Conservation (phyloP, 2,329 filamentous ascomycete species). For the Epichloe gansuensis region DNA sequence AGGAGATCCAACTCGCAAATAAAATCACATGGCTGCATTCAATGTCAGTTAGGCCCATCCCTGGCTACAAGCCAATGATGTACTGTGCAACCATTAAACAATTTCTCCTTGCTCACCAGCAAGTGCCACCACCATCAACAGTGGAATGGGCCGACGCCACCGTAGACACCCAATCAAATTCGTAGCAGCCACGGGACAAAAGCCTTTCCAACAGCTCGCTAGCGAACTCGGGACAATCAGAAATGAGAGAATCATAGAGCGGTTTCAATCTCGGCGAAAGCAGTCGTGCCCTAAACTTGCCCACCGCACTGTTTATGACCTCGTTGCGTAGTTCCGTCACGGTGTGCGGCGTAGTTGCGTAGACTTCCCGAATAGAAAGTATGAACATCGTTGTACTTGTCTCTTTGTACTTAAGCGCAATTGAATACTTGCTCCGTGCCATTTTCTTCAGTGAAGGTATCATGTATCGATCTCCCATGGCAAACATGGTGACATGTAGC, state of each 20-base stretch:
- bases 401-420: fast-evolving
- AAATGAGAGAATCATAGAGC: neutral
- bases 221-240: neutral
- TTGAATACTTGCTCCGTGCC: neutral
- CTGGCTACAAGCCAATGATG: too few relatives aligned
- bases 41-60: too few relatives aligned
- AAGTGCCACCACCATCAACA: too few relatives aligned
- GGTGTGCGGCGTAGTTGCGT: neutral
- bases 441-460: neutral
- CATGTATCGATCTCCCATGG: neutral
- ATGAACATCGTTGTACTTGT: fast-evolving
- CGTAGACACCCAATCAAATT: too few relatives aligned
- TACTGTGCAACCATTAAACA: too few relatives aligned
- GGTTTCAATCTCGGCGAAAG: neutral
- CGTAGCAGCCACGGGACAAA: too few relatives aligned
- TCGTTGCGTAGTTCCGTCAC: too few relatives aligned
- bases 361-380: neutral
- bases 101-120: too few relatives aligned
- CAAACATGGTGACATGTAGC: neutral
- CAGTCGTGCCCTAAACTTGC: neutral
- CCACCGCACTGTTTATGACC: too few relatives aligned
- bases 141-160: too few relatives aligned
- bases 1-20: too few relatives aligned
- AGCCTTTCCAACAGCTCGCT: neutral
- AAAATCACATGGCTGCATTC: too few relatives aligned